phyloP scores from a whole-genome alignment of 192 early-diverging fungal genomes.

The Coemansia interrupta region DNA sequence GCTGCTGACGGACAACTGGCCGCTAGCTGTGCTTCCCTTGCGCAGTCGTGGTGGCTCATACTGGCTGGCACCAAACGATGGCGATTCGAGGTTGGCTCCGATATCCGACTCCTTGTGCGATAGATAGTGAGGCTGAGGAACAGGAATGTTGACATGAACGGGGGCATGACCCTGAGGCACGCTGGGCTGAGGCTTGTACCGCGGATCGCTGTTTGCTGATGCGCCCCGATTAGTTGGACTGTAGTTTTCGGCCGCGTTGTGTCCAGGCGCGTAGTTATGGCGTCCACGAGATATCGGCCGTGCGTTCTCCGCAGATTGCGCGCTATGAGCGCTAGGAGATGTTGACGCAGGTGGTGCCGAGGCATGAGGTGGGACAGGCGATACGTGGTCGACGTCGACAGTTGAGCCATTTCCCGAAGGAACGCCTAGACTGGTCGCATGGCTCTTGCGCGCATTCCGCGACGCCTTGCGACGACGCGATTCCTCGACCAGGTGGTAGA shows the following conservation, averaged over 20 bases:
- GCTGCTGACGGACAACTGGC: conserved; percentile 42
- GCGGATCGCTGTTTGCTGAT: conserved; percentile 4
- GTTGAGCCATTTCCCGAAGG: conserved; percentile 11
- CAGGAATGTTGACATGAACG: conserved; percentile 8
- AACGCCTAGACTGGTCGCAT: conserved; percentile 27
- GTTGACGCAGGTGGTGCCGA: background rate
- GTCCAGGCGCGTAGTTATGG: conserved; percentile 39
- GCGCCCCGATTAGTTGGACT: conserved; percentile 12
- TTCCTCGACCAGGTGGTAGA: conserved; percentile 49
- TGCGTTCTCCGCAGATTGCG: conserved; percentile 4
- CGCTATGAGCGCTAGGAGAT: background rate
- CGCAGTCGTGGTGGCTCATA: conserved; percentile 45
- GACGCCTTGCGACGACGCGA: conserved; percentile 40
- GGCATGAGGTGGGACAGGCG: conserved; percentile 5
- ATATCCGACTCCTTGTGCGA: conserved; percentile 25
- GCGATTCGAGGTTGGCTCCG: conserved; percentile 23
- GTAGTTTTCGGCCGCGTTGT: conserved; percentile 13
- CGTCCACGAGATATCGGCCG: conserved; percentile 35
- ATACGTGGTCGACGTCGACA: conserved; percentile 8
- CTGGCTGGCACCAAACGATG: conserved; percentile 48
- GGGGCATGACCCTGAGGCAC: conserved; percentile 11
- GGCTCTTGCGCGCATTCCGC: conserved; percentile 37
- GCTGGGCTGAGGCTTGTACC: conserved; percentile 9
- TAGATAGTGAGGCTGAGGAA: conserved; percentile 25
- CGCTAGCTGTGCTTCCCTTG: conserved; percentile 50